Conservation (phyloP, 1,284 basidiomycete species). For the Cystobasidium slooffiae region DNA sequence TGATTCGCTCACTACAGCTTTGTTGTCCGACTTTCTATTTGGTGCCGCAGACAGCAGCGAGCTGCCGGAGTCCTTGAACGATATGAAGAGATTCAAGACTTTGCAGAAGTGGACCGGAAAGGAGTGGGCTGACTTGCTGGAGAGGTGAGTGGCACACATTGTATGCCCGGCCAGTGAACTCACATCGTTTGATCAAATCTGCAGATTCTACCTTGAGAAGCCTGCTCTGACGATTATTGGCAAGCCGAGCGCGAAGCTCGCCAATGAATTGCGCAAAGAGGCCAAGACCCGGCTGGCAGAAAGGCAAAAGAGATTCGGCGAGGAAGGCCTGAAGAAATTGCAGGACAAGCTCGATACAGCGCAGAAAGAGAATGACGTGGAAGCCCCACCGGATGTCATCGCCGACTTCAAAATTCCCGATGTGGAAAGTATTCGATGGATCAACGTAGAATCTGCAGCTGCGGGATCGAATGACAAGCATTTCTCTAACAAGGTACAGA, state of each 20-base stretch:
- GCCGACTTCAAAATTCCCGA: slow-evolving; percentile 84
- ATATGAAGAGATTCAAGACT: slow-evolving; percentile 53
- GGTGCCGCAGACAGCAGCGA: slow-evolving; percentile 82
- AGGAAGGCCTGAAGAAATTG: slow-evolving; percentile 76
- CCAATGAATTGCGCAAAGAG: slow-evolving; percentile 76
- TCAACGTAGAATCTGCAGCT: slow-evolving; percentile 75
- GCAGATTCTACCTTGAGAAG: slow-evolving; percentile 76
- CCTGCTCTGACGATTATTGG: slow-evolving; percentile 77
- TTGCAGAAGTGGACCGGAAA: slow-evolving; percentile 67
- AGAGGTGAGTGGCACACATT: slow-evolving; percentile 64
- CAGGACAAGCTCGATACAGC: slow-evolving; percentile 75
- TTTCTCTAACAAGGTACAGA: slow-evolving; percentile 62
- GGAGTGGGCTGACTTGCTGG: slow-evolving; percentile 80
- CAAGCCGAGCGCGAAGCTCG: slow-evolving; percentile 84
- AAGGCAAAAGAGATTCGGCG: slow-evolving; percentile 74
- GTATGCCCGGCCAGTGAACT: not conserved
- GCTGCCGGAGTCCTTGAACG: slow-evolving; percentile 71
- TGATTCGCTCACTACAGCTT: slow-evolving; percentile 56
- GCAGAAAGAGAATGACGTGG: slow-evolving; percentile 81
- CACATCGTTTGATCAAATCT: not conserved
- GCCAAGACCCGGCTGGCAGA: slow-evolving; percentile 77
- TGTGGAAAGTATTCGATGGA: slow-evolving; percentile 90
- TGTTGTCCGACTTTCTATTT: slow-evolving; percentile 77
- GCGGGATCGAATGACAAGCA: slow-evolving; percentile 47
- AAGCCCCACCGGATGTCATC: slow-evolving; percentile 78